These are phyloP conservation scores for Linum tenue DNA, from an alignment of 345 rosid genomes.

Conservation along the genomic window DNA sequence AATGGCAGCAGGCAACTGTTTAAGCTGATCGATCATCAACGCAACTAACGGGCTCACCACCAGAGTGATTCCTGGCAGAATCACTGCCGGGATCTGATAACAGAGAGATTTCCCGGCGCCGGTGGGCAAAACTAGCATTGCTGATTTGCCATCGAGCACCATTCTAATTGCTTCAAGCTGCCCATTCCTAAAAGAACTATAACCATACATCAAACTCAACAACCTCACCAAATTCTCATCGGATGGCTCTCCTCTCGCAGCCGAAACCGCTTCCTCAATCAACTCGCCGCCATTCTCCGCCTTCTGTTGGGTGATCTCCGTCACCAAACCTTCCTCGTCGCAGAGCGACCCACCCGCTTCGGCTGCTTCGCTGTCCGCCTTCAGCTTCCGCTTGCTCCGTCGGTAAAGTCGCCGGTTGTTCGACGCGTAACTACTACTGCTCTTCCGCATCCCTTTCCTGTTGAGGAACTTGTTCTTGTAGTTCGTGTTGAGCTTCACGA, in stretches of 20 bases:
- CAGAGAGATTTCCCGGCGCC: constrained; percentile 92
- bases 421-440: constrained; percentile 20
- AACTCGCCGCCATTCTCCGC: constrained; percentile 17
- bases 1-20: constrained; percentile 59
- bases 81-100: constrained; percentile 85
- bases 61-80: constrained; percentile 66
- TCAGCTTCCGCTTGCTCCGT: constrained; percentile 37
- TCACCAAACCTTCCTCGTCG: constrained; percentile 44
- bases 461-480: constrained; percentile 45
- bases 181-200: constrained; percentile 48
- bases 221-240: constrained; percentile 48
- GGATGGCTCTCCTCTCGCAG: constrained; percentile 40
- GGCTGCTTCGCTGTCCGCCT: constrained; percentile 16
- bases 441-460: constrained; percentile 33
- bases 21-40: constrained; percentile 91
- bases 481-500: constrained; percentile 68
- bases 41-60: constrained; percentile 76
- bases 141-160: constrained; percentile 56
- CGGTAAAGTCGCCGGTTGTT: constrained; percentile 24
- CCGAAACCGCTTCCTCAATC: constrained; percentile 44
- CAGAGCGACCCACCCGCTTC: constrained; percentile 14
- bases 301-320: constrained; percentile 25
- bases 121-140: constrained; percentile 83
- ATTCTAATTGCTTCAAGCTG: constrained; percentile 52
- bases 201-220: constrained; percentile 45